Evolutionary conservation across 2,329 filamentous ascomycete species (phyloP), one percentile per base, ranked within the genome.

Genomic region (Ophiostoma sp.): DNA sequence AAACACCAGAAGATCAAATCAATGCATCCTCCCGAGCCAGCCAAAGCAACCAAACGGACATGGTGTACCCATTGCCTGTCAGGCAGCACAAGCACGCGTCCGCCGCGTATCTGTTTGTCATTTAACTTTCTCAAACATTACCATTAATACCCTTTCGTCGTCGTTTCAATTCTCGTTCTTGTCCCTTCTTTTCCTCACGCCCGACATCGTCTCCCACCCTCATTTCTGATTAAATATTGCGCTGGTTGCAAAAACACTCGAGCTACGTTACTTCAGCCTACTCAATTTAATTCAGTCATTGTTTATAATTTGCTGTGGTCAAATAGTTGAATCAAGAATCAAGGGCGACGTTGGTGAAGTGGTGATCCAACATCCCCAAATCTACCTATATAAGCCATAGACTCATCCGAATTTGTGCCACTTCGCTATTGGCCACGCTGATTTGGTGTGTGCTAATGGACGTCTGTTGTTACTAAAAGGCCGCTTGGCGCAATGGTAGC

Each of bases 401-500:
- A 8, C 7, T 5, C 2, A 0, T 36, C 8, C 62, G 64, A 15
- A 69, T 57, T 62, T 69, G 36, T 31, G 72, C 70, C 52, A 71
- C 67, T 31, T 72, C 71, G 73, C 71, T 71, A 73, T 73, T 74
- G 72, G 71, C 70, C 72, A 70, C 68, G 70, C 57, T 65, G 62
- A n/a, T 39, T 31, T 48, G 67, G 41, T 67, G 64, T 41, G 67
- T 69, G 69, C 11, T 48, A n/a, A 64, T 41, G 35, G 17, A 60
- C 35, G 17, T 17, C 33, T 41, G 33, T 39, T 65, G 33, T 65
- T 65, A 35, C 62, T 23, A 15, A n/a, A 67, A 72, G 73, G 73
- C 73, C 73, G 72, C 73, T 74, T 74, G 73, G 73, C 73, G 73
- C 73, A 74, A 74, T 74, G 73, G 73, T 74, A 74, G 73, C 73